Evolutionary conservation across 1,284 basidiomycete species (phyloP), one percentile per base, ranked within the genome.

Genomic region (Trichosporon inkin): DNA sequence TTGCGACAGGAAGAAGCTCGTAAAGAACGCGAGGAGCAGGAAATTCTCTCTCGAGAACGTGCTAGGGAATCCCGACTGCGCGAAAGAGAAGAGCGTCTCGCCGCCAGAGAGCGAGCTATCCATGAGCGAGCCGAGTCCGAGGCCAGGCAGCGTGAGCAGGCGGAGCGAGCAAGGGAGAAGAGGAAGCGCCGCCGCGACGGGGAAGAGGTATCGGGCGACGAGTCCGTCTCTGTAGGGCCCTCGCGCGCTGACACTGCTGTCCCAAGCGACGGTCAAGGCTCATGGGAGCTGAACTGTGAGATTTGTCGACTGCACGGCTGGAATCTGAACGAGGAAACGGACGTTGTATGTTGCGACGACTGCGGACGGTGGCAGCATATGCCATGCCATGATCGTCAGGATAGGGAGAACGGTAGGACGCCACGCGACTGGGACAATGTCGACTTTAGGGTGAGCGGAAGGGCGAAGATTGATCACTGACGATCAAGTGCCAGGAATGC

Each of bases 231-330:
- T 22, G 24, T 22, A n/a, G 22, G 22, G 14, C 16, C 24, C 4
- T 49, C 44, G 2, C 44, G 44, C 24, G 44, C 44, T n/a, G 34
- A 19, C 19, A 56, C 39, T 16, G 8, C 55, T 28, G 56, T 35
- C 13, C 34, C 56, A 6, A 38, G 24, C 34, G n/a, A 53, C 32
- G 10, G 37, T 13, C 47, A 58, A 41, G 52, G 44, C n/a, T 59
- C 63, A 0, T 83, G 82, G 82, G 80, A 80, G 61, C 67, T 82
- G 35, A 74, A 74, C 49, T 83, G 82, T 65, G 81, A 82, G 63
- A 71, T 82, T 0, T 83, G 82, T 63, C 68, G 71, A 55, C 72
- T 74, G 60, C 63, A 70, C 3, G 81, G 80, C 7, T 79, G 78
- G 77, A 81, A 82, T 64, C 55, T 79, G 32, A 49, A 34, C 40